These are phyloP conservation scores for Pseudogymnoascus sp. DNA, from an alignment of 2,329 filamentous ascomycete genomes.

Conservation along the genomic window DNA sequence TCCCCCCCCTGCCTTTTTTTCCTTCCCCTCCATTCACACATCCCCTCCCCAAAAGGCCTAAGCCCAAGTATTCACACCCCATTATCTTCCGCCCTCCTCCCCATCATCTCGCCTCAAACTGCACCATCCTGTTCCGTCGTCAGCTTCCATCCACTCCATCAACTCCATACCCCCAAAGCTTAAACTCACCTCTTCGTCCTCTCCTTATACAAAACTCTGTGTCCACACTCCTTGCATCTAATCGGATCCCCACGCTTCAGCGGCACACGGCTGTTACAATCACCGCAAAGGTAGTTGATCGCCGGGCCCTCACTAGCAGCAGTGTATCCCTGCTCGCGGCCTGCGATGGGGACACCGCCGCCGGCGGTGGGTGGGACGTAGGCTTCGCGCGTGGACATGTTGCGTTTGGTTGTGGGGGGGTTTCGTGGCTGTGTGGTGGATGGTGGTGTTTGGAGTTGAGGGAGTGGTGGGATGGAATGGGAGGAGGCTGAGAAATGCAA, in stretches of 20 bases:
- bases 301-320: conserved; percentile 42
- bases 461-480: background rate
- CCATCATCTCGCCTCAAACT: conserved; percentile 86
- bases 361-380: conserved; percentile 61
- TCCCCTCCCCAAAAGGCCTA: background rate
- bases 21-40: background rate
- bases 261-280: conserved; percentile 70
- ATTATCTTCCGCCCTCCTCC: conserved; percentile 1
- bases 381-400: conserved; percentile 63
- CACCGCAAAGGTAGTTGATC: conserved; percentile 69
- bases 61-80: background rate
- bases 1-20: background rate
- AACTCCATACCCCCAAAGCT: background rate
- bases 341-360: conserved; percentile 29
- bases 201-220: conserved; percentile 95
- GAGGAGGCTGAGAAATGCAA: background rate
- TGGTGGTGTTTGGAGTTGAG: background rate
- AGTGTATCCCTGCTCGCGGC: conserved; percentile 23
- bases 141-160: background rate
- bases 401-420: conserved; percentile 9
- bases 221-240: conserved; percentile 85
- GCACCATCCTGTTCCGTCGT: conserved; percentile 68
- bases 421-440: background rate
- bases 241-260: conserved; percentile 73
- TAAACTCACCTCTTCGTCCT: conserved; percentile 79